phyloP scores from a whole-genome alignment of 495 filamentous ascomycete species.

The Neurospora sp. region DNA sequence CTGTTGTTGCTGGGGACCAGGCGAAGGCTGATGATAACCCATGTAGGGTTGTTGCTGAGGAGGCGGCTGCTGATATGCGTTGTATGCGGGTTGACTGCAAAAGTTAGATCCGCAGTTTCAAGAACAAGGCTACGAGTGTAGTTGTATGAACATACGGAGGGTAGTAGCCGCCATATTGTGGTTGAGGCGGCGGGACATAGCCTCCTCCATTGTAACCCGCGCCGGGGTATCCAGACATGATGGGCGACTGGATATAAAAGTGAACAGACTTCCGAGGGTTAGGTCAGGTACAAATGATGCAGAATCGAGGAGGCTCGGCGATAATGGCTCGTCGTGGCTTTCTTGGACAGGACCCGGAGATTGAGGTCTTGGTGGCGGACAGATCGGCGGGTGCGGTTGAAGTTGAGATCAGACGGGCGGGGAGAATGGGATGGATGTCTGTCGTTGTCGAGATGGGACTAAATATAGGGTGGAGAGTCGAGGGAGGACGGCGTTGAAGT shows the following conservation, averaged over 20 bases:
- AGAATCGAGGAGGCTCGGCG: neutral
- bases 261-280: neutral
- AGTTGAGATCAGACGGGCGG: neutral
- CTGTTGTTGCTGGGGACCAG: conserved; percentile 15
- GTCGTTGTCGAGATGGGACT: neutral
- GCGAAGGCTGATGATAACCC: conserved; percentile 24
- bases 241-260: neutral
- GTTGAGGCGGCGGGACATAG: conserved; percentile 29
- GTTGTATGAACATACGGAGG: conserved; percentile 22
- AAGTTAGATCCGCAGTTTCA: neutral
- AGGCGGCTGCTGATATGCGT: conserved; percentile 14
- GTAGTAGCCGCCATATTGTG: conserved; percentile 31
- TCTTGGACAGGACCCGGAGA: neutral
- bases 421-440: neutral
- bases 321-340: neutral
- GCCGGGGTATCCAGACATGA: conserved; percentile 32
- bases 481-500: neutral
- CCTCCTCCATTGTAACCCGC: conserved; percentile 30
- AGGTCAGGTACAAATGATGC: neutral
- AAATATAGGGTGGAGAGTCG: neutral
- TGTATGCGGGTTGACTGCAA: conserved; percentile 12
- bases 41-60: conserved; percentile 20
- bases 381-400: neutral
- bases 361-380: neutral
- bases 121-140: neutral